phyloP scores from a whole-genome alignment of 2,329 filamentous ascomycete species.

The Lecanicillium sp. region DNA sequence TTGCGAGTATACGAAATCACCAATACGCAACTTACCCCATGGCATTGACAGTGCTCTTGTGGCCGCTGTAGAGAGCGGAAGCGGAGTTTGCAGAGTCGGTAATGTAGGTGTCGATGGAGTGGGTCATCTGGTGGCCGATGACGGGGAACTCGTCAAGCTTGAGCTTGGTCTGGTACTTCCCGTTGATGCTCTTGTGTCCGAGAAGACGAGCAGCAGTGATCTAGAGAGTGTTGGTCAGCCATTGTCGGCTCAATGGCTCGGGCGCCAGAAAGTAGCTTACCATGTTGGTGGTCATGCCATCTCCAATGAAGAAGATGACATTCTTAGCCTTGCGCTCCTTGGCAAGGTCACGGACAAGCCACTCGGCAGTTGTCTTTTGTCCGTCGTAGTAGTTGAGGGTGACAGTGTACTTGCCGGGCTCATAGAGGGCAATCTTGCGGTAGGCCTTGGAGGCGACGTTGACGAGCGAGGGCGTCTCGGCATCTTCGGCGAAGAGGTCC shows the following conservation, averaged over 20 bases:
- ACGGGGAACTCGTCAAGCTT: constrained; percentile 77
- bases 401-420: constrained; percentile 73
- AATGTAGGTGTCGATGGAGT: constrained; percentile 78
- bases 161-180: constrained; percentile 70
- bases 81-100: constrained; percentile 83
- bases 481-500: constrained; percentile 72
- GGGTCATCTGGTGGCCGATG: constrained; percentile 84
- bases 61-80: constrained; percentile 71
- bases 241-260: too few relatives aligned
- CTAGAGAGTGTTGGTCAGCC: constrained; percentile 16
- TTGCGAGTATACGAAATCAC: background rate
- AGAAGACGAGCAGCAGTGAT: constrained; percentile 74
- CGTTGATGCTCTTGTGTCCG: constrained; percentile 75
- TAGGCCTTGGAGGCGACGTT: constrained; percentile 76
- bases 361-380: constrained; percentile 64
- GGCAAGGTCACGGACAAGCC: constrained; percentile 66
- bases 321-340: constrained; percentile 73
- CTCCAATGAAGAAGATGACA: constrained; percentile 76
- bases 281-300: constrained; percentile 69
- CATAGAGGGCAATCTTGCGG: constrained; percentile 65
- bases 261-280: constrained; percentile 20
- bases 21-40: constrained; percentile 45
- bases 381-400: constrained; percentile 69
- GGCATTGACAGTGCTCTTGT: constrained; percentile 78
- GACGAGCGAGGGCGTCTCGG: constrained; percentile 61